Base-by-base conservation (phyloP, 2,329 filamentous ascomycete species). In the Aquanectria penicillioides region DNA sequence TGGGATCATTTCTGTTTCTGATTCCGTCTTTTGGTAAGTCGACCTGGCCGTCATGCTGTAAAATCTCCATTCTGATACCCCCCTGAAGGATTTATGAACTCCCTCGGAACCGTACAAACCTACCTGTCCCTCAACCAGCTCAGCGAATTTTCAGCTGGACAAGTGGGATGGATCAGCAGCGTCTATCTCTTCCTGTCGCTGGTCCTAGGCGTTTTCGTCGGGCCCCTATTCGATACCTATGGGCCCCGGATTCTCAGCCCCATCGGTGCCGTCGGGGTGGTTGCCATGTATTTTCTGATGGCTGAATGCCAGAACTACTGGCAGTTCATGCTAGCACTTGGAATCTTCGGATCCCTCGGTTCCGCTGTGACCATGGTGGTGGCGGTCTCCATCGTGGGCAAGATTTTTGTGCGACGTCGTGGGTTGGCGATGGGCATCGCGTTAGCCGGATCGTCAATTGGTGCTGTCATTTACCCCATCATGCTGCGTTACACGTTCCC, bases 81-180 rank as follows among this genome's bases (percentile, higher is more conserved):
- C n/a, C n/a, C n/a, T n/a, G n/a, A n/a, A 75, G 81, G 81, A 2
- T 80, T 83, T 43, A 81, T 82, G 73, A 74, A 78, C 43, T 77
- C 68, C 57, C 76, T 83, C 6, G 81, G 81, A n/a, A 77, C 80
- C 1, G 67, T 83, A 1, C 81, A 83, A 60, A 74, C 80, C 37
- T 81, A 83, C 44, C 74, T 82, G 22, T 74, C 74, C 28, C 70
- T 69, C 3, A 72, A 83, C 52, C 80, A 83, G 62, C 72, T 84
- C 1, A 67, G 72, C 0, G 58, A 65, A 7, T 81, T 80, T 59
- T 74, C 74, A 4, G 69, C 77, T 4, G 69, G 78, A 4, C 76
- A 83, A 34, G 74, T 84, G 1, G 81, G 80, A 17, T 84, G 81
- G 81, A 83, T 83, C 49, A 76, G 77, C 1, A 78, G 80, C 1